Percentiles rank a stretch among this genome's conserved stretches.
phyloP scores from a whole-genome alignment of 345 rosid species.

The Rhodamnia argentea region DNA sequence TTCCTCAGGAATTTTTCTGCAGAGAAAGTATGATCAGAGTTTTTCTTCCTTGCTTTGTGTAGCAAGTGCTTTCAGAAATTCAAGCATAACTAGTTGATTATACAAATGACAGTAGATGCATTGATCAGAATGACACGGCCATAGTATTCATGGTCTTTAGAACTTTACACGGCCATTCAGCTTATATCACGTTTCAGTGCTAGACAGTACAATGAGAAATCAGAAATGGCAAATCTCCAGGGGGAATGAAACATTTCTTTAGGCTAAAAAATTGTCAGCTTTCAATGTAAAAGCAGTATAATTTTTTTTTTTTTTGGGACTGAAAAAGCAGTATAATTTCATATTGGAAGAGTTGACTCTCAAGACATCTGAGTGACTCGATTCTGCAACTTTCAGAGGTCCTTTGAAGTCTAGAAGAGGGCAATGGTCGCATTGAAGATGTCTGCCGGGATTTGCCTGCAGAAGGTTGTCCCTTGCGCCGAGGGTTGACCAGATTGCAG shows the following conservation, averaged over 20 bases:
- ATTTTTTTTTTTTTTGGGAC: too few relatives aligned
- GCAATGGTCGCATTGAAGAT: background rate
- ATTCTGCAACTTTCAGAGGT: background rate
- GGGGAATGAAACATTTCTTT: background rate
- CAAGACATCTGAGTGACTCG: background rate
- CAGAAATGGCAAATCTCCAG: background rate
- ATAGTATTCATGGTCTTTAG: background rate
- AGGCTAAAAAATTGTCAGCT: background rate
- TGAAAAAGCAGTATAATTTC: background rate
- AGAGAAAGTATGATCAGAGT: background rate
- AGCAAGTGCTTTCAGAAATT: background rate
- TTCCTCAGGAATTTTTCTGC: background rate
- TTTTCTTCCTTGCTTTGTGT: background rate
- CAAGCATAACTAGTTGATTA: background rate
- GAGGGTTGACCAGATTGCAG: background rate
- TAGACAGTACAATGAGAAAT: background rate
- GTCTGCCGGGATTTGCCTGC: background rate
- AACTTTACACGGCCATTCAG: background rate
- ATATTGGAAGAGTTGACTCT: background rate
- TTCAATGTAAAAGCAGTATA: background rate
- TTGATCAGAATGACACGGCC: background rate
- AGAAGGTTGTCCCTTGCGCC: background rate
- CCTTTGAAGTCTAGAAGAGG: background rate
- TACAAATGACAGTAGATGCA: background rate
- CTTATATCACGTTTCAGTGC: background rate